These are phyloP conservation scores for Chenopodium quinoa DNA, from an alignment of 148 eudicot genomes.

Conservation along the genomic window DNA sequence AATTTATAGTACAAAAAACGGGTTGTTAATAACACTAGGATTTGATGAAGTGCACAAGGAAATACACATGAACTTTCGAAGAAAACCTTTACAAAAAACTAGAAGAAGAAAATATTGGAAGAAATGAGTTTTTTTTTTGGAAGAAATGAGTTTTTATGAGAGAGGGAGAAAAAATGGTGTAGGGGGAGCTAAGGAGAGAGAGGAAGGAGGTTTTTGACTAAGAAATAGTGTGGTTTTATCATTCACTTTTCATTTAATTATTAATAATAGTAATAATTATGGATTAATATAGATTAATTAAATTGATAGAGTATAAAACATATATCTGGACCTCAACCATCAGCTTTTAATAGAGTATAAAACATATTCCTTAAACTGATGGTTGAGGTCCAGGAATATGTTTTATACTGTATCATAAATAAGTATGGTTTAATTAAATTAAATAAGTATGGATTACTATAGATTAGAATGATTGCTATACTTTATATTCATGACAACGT, in stretches of 20 bases:
- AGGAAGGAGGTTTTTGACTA: constrained; percentile 2
- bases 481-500: no score
- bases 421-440: no score
- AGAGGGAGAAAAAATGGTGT: background rate
- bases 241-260: background rate
- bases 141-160: background rate
- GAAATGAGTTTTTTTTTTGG: background rate
- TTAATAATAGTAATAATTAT: no score
- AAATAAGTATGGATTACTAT: no score
- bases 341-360: no score
- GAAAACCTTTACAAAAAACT: background rate
- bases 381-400: no score
- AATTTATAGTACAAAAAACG: background rate
- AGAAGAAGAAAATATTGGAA: background rate
- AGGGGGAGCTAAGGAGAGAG: background rate
- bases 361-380: no score
- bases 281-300: no score
- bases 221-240: background rate
- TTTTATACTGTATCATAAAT: no score
- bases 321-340: no score
- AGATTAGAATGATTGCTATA: no score
- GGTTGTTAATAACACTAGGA: background rate
- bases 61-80: constrained; percentile 19
- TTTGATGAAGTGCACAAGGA: constrained; percentile 2
- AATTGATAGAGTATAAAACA: no score